Base-by-base conservation (phyloP, 495 filamentous ascomycete species). In the Lasiosphaeris hirsuta region DNA sequence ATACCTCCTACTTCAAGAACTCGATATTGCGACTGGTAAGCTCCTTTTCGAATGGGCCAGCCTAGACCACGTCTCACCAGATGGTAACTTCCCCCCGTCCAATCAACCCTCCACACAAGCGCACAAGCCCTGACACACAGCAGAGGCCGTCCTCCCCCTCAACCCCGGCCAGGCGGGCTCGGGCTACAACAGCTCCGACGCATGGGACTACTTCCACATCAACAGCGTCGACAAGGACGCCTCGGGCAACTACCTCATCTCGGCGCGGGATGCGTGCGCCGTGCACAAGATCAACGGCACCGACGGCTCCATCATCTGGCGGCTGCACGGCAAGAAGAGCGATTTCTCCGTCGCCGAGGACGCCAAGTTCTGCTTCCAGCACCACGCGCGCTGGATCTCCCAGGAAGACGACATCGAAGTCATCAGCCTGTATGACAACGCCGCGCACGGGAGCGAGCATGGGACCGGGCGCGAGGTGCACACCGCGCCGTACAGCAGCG, bases 181-280 rank as follows among this genome's bases (percentile, higher is more conserved):
- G 3, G 79, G 81, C 10, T 72, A 69, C 54, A 72, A 72, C 46
- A 65, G 59, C 35, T 71, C 69, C 3, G 69, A 78, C 57, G 78
- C 83, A 4, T 86, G 80, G 79, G 82, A 87, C 65, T 85, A 81
- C 65, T 86, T 85, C 71, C 83, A 85, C 66, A 82, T 87, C 69
- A 85, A 86, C 66, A 83, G 80, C 15, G 73, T 87, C 50, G 82
- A 85, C 61, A 84, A 84, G 65, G 78, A 82, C 63, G 42, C 43
- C 0, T 75, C 78, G 4, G 81, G 83, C 6, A 78, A 84, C 66
- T 86, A 85, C 62, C 62, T 86, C 39, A 78, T 86, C 23, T 85
- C 83, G 1, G 79, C 80, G 7, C 80, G 84, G 5, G 78, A 86
- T 61, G 78, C 78, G 1, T 79, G 76, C 63, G 73, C 80, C 33